Percentiles rank a stretch among this genome's conserved stretches.
Evolutionary conservation across 768 basidiomycete species (phyloP).

Genomic region (Lactifluus hygrophoroides): DNA sequence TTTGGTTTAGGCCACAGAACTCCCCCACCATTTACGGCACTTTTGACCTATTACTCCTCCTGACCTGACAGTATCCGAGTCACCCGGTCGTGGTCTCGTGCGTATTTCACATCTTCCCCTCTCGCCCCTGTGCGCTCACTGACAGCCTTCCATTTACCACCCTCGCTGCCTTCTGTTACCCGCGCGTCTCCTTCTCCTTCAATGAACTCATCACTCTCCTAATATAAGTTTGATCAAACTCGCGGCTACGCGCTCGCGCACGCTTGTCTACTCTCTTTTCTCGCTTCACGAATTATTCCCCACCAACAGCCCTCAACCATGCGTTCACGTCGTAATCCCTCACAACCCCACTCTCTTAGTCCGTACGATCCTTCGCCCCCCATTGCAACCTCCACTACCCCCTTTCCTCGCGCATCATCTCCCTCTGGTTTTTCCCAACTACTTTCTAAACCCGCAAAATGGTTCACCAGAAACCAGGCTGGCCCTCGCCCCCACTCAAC

Average conservation of each 20-base stretch:
- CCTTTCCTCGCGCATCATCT: conserved; percentile 47
- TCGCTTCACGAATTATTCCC: background rate
- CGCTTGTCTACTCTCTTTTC: background rate
- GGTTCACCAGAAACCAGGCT: conserved; percentile 38
- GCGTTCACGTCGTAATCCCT: conserved; percentile 17
- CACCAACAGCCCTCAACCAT: background rate
- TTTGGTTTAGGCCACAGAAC: too few species aligned
- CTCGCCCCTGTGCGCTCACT: background rate
- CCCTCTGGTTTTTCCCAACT: conserved; percentile 62
- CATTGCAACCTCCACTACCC: conserved; percentile 10
- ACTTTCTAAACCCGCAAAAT: conserved; percentile 58
- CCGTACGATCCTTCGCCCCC: conserved; percentile 17
- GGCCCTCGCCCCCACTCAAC: conserved; percentile 34
- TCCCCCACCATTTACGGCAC: too few species aligned
- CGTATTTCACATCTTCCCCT: too few species aligned
- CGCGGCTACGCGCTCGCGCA: background rate
- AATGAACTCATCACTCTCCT: background rate
- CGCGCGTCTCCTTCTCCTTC: conserved; percentile 3
- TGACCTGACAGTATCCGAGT: too few species aligned
- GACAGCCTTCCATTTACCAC: conserved; percentile 3
- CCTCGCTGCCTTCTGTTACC: background rate
- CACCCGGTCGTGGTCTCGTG: too few species aligned
- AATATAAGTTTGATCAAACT: background rate
- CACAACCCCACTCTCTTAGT: conserved; percentile 15
- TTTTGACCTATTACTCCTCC: too few species aligned